phyloP scores from a whole-genome alignment of 2,329 filamentous ascomycete species.

The Monosporascus sp. region DNA sequence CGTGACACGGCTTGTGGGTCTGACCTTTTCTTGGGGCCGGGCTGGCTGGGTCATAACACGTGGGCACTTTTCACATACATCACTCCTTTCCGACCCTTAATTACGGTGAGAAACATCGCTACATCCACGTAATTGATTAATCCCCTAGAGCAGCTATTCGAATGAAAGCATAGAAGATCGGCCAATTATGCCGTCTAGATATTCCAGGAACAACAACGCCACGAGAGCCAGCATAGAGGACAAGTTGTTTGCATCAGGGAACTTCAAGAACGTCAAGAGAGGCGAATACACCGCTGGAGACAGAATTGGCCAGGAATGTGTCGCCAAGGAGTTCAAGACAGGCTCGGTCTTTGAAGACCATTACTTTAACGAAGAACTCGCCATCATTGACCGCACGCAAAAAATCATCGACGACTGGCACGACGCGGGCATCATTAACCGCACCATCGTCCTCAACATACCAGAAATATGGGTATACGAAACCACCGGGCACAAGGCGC shows the following conservation, averaged over 20 bases:
- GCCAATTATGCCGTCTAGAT: too few species aligned
- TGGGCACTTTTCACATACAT: too few species aligned
- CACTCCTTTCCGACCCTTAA: too few species aligned
- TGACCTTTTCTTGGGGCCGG: too few species aligned
- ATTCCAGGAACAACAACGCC: too few species aligned
- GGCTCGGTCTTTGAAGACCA: slow-evolving; percentile 26
- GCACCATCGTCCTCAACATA: slow-evolving; percentile 29
- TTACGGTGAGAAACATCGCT: too few species aligned
- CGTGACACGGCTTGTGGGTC: too few species aligned
- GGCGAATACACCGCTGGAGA: slow-evolving; percentile 24
- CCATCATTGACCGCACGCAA: slow-evolving; percentile 31
- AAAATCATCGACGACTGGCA: slow-evolving; percentile 32
- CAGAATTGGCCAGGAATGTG: slow-evolving; percentile 27
- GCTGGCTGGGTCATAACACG: too few species aligned
- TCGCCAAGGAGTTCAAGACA: slow-evolving; percentile 34
- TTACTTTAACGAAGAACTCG: slow-evolving; percentile 26
- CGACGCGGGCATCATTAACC: slow-evolving; percentile 22
- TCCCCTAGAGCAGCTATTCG: too few species aligned
- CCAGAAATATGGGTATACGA: slow-evolving; percentile 27
- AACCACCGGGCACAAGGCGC: slow-evolving; percentile 12
- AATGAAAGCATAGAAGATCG: too few species aligned
- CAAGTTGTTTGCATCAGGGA: slow-evolving; percentile 13
- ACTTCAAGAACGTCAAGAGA: slow-evolving; percentile 23
- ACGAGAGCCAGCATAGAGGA: too few species aligned
- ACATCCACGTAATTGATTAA: too few species aligned